Evolutionary conservation across 768 basidiomycete species (phyloP).

Genomic region (Terana coerulea): DNA sequence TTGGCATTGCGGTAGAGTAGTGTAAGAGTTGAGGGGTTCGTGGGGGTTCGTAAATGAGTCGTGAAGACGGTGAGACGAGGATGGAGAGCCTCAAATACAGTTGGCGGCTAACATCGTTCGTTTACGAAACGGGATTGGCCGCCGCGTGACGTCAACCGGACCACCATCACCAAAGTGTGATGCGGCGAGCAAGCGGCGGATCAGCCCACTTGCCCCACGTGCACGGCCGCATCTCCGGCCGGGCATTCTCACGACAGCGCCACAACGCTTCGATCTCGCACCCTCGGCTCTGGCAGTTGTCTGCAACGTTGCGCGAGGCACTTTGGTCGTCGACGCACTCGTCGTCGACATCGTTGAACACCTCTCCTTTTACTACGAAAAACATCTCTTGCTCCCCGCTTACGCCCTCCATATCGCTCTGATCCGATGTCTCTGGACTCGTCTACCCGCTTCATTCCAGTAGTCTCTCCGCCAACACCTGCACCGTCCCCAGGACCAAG

Average conservation of each 20-base stretch:
- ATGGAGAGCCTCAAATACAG: background rate
- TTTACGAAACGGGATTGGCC: background rate
- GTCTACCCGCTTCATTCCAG: slow-evolving; percentile 46
- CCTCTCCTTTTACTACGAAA: too few species aligned
- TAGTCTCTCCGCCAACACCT: slow-evolving; percentile 57
- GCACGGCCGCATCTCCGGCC: background rate
- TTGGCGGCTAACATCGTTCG: background rate
- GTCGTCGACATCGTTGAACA: background rate
- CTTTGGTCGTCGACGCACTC: background rate
- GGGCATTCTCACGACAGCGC: background rate
- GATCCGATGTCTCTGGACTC: slow-evolving; percentile 12
- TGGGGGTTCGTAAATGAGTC: slow-evolving; percentile 5
- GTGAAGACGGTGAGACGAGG: slow-evolving; percentile 2
- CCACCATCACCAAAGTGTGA: background rate
- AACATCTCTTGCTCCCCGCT: too few species aligned
- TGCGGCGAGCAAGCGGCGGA: too few species aligned
- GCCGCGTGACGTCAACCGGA: slow-evolving; percentile 5
- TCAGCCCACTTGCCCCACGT: too few species aligned
- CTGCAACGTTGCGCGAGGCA: background rate
- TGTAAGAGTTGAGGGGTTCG: background rate
- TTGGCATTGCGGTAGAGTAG: slow-evolving; percentile 1
- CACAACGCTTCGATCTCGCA: slow-evolving; percentile 1
- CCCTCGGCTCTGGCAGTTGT: background rate
- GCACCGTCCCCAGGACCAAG: slow-evolving; percentile 50
- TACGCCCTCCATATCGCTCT: background rate